phyloP scores from a whole-genome alignment of 768 basidiomycete species.

The Auriculariales sp. region DNA sequence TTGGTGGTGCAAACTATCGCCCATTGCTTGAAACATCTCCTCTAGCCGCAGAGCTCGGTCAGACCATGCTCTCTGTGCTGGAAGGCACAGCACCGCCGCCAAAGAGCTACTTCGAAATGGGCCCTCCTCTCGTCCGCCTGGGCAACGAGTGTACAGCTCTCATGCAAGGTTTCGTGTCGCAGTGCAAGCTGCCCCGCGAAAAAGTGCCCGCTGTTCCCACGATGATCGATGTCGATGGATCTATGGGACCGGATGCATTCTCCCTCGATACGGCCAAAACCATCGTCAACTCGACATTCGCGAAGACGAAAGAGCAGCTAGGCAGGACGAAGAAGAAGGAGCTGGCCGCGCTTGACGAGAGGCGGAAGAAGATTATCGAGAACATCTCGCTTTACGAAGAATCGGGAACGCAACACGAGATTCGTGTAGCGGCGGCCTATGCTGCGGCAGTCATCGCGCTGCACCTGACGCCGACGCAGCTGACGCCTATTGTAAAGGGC shows the following conservation, averaged over 20 bases:
- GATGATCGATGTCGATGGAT: conserved; percentile 63
- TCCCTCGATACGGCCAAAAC: conserved; percentile 63
- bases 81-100: conserved; percentile 66
- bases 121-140: conserved; percentile 62
- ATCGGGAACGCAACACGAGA: conserved; percentile 73
- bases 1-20: conserved; percentile 3
- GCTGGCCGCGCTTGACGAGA: conserved; percentile 58
- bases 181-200: conserved; percentile 72
- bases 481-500: conserved; percentile 91
- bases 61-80: conserved; percentile 55
- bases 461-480: conserved; percentile 74
- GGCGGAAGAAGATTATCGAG: conserved; percentile 47
- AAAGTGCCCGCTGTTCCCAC: conserved; percentile 67
- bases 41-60: conserved; percentile 52
- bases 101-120: conserved; percentile 82
- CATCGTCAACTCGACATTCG: conserved; percentile 58
- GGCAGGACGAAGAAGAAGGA: conserved; percentile 70
- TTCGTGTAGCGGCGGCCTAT: conserved; percentile 76
- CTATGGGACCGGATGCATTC: too few species aligned
- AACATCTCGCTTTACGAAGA: conserved; percentile 71
- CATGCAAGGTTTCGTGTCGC: conserved; percentile 68
- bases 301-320: conserved; percentile 56
- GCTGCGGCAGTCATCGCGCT: conserved; percentile 86
- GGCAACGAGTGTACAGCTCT: conserved; percentile 66
- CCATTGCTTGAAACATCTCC: conserved; percentile 40